Evolutionary conservation across 441 rosid species (phyloP).

Genomic region (Adansonia gregorii): DNA sequence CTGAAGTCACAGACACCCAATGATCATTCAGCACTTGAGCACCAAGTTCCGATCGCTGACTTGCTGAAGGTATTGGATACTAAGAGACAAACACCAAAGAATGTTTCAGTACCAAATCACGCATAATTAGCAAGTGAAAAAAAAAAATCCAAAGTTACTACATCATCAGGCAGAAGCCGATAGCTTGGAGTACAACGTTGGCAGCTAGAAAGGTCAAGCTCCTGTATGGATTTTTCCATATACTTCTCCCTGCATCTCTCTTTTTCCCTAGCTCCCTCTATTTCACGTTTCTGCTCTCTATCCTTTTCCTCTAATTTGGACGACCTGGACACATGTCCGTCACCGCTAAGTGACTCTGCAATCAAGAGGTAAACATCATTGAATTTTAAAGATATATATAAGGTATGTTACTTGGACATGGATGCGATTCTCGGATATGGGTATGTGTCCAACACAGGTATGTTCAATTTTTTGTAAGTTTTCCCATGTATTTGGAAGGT

Average conservation of each 20-base stretch:
- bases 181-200: conserved; percentile 98
- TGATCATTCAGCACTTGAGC: conserved; percentile 93
- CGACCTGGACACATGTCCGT: conserved; percentile 65
- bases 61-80: conserved; percentile 88
- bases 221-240: conserved; percentile 89
- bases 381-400: not conserved
- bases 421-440: too few relatives aligned
- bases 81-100: conserved; percentile 41
- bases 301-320: conserved; percentile 48
- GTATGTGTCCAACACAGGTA: too few relatives aligned
- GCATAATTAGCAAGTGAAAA: conserved; percentile 3
- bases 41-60: conserved; percentile 89
- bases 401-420: too few relatives aligned
- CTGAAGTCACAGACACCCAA: conserved; percentile 99
- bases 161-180: conserved; percentile 91
- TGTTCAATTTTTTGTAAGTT: too few relatives aligned
- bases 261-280: conserved; percentile 52
- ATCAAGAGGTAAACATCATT: conserved; percentile 12
- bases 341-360: conserved; percentile 63
- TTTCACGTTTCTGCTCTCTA: conserved; percentile 27
- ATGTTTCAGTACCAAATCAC: conserved; percentile 21
- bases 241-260: conserved; percentile 77
- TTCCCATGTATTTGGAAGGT: too few relatives aligned
- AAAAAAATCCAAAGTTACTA: conserved; percentile 35
- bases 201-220: conserved; percentile 96